These are phyloP conservation scores for Dendrobium catenatum DNA, from an alignment of 106 monocot species.

Conservation along the genomic window DNA sequence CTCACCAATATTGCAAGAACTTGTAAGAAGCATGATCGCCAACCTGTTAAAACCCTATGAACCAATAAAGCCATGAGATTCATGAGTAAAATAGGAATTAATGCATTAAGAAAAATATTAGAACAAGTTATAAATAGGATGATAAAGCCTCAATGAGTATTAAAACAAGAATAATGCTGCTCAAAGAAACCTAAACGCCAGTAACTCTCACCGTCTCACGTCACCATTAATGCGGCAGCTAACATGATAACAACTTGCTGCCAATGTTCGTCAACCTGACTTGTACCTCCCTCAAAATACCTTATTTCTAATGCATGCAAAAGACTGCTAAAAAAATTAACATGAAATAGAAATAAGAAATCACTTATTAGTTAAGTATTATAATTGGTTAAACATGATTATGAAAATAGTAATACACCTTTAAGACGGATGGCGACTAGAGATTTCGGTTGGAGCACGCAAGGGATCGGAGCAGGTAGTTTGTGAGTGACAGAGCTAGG, in stretches of 20 bases:
- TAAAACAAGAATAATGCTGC: conserved; percentile 5
- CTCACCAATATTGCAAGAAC: conserved; percentile 41
- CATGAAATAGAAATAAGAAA: background rate
- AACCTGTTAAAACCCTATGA: conserved; percentile 47
- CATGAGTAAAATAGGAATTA: conserved; percentile 5
- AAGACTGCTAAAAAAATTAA: background rate
- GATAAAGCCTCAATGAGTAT: background rate
- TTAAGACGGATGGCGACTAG: too few relatives aligned
- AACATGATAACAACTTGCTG: background rate
- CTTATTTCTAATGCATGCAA: background rate
- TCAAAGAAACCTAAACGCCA: background rate
- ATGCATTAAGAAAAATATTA: background rate
- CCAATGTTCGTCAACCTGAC: background rate
- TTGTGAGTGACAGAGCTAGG: too few relatives aligned
- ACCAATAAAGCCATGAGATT: conserved; percentile 12
- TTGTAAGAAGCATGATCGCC: conserved; percentile 43
- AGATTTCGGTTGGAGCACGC: too few relatives aligned
- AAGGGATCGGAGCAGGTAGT: too few relatives aligned
- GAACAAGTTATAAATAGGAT: background rate
- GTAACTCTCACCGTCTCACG: background rate
- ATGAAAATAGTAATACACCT: too few relatives aligned
- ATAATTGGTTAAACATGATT: too few relatives aligned
- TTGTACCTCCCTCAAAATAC: background rate
- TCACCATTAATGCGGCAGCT: background rate
- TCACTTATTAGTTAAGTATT: background rate